phyloP scores from a whole-genome alignment of 1,139 yeast genomes.

The Candida glucosophila region DNA sequence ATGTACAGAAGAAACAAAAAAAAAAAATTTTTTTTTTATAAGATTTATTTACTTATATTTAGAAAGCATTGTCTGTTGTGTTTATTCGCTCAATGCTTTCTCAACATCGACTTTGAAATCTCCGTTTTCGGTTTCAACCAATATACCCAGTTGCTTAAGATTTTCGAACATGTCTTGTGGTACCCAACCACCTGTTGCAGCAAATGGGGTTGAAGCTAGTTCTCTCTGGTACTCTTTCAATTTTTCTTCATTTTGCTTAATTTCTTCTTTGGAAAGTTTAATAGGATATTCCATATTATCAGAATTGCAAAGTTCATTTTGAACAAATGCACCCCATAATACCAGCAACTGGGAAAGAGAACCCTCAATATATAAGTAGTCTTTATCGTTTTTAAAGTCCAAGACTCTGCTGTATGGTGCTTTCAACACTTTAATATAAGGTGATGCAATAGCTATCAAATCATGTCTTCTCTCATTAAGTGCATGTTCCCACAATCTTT shows the following conservation, averaged over 20 bases:
- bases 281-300: conserved; percentile 48
- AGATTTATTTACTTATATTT: not conserved
- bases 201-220: conserved; percentile 67
- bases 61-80: not conserved
- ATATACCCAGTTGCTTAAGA: conserved; percentile 56
- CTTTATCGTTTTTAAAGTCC: conserved; percentile 54
- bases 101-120: conserved; percentile 32
- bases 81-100: conserved; percentile 20
- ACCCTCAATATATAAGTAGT: conserved; percentile 58
- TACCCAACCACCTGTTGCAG: conserved; percentile 91
- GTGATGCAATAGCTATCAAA: conserved; percentile 71
- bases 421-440: conserved; percentile 62
- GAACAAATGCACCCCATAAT: conserved; percentile 65
- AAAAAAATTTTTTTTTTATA: not conserved
- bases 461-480: conserved; percentile 57
- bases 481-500: conserved; percentile 75
- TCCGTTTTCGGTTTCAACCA: conserved; percentile 31
- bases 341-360: conserved; percentile 64
- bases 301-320: conserved; percentile 49
- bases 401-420: conserved; percentile 59
- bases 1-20: too few species aligned
- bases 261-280: conserved; percentile 43
- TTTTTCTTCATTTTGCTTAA: conserved; percentile 47
- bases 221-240: conserved; percentile 63
- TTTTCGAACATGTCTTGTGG: conserved; percentile 86